A percentile compares a stretch with the other conserved stretches of the same genome.
phyloP scores from a whole-genome alignment of 805 yeast species.

The Myxozyma lipomycoides region DNA sequence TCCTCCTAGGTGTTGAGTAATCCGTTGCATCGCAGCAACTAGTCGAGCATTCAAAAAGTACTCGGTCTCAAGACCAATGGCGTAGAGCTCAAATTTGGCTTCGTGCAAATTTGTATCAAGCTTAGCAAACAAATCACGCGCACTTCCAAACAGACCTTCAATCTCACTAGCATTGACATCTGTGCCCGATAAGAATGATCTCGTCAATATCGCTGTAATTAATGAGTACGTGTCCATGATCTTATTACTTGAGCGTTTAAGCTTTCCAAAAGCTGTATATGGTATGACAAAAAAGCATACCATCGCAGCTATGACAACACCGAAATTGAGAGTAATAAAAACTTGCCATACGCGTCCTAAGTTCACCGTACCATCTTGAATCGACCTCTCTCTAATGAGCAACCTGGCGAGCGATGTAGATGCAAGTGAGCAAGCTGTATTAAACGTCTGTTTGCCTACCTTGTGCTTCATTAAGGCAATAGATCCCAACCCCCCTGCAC shows the following conservation, averaged over 20 bases:
- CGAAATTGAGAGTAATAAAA: conserved; percentile 55
- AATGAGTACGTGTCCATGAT: conserved; percentile 49
- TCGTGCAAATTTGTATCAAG: conserved; percentile 50
- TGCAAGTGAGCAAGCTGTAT: conserved; percentile 76
- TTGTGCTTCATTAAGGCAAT: conserved; percentile 68
- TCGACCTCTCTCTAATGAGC: conserved; percentile 68
- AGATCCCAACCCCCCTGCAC: conserved; percentile 56
- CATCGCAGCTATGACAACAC: conserved; percentile 55
- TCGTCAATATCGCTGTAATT: conserved; percentile 29
- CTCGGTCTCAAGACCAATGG: conserved; percentile 55
- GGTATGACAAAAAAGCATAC: conserved; percentile 67
- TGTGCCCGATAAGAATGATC: conserved; percentile 21
- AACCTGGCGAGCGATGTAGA: conserved; percentile 67
- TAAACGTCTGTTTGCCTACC: conserved; percentile 63
- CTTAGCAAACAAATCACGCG: conserved; percentile 10
- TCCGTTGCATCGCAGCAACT: conserved; percentile 49
- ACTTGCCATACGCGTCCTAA: conserved; percentile 51
- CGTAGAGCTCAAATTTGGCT: conserved; percentile 55
- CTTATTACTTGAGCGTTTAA: conserved; percentile 48
- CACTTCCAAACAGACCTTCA: conserved; percentile 12
- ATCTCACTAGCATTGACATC: conserved; percentile 22
- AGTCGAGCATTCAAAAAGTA: conserved; percentile 45
- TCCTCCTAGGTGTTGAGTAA: conserved; percentile 61
- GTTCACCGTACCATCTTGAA: conserved; percentile 57
- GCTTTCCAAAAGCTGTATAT: conserved; percentile 47